phyloP scores from a whole-genome alignment of 1,284 basidiomycete genomes.

The Fomitopsis pinicola region DNA sequence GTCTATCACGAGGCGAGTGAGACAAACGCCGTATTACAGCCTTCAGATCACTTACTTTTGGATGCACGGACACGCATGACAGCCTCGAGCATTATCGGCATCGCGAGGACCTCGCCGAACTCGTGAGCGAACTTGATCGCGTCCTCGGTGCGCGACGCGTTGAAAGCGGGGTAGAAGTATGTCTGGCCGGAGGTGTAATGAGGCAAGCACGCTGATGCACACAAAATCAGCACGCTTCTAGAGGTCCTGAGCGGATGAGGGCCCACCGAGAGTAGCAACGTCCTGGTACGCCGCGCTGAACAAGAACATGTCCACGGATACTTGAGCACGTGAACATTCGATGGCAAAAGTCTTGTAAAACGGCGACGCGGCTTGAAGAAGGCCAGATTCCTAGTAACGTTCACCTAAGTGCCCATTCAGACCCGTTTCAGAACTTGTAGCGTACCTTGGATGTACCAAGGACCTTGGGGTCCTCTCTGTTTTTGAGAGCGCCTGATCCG shows the following conservation, averaged over 20 bases:
- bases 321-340: slow-evolving; percentile 95
- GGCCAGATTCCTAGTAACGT: too few relatives aligned
- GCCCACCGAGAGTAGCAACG: slow-evolving; percentile 82
- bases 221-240: neutral
- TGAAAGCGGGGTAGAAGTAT: slow-evolving; percentile 98
- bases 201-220: slow-evolving; percentile 73
- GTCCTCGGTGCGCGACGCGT: slow-evolving; percentile 90
- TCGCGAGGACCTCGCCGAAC: slow-evolving; percentile 89
- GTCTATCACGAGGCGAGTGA: slow-evolving; percentile 39
- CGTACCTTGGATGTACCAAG: slow-evolving; percentile 89
- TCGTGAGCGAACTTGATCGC: slow-evolving; percentile 98
- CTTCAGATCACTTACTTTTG: slow-evolving; percentile 48
- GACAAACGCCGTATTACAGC: neutral
- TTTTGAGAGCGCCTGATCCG: slow-evolving; percentile 91
- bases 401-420: neutral
- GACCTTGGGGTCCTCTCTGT: slow-evolving; percentile 94
- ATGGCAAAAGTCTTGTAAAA: slow-evolving; percentile 99
- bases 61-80: slow-evolving; percentile 97
- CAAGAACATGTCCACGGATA: slow-evolving; percentile 99
- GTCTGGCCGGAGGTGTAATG: slow-evolving; percentile 98
- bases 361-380: slow-evolving; percentile 84
- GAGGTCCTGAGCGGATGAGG: neutral
- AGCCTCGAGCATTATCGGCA: slow-evolving; percentile 95
- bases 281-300: slow-evolving; percentile 94
- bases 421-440: neutral